phyloP scores from a whole-genome alignment of 139 green algal species.

The Chlorella sp. region DNA sequence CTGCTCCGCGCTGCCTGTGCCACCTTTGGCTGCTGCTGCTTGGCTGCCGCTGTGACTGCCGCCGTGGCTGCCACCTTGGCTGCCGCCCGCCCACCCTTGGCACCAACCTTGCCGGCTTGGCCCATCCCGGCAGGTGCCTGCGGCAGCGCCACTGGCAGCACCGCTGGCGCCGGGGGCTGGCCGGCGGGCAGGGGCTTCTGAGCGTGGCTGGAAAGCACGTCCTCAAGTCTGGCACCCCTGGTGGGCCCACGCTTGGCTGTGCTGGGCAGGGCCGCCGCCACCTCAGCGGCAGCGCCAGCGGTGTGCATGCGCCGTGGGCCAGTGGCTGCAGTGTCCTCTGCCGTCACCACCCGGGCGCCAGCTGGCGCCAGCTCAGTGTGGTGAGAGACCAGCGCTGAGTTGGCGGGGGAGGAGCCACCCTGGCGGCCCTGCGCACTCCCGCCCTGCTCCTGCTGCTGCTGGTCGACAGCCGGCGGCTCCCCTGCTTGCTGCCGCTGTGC shows the following conservation, averaged over 20 bases:
- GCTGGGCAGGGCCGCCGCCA: background rate
- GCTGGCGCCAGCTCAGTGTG: slow-evolving; percentile 21
- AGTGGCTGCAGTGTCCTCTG: slow-evolving; percentile 5
- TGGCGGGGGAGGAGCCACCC: background rate
- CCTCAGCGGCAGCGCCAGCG: background rate
- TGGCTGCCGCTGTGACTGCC: background rate
- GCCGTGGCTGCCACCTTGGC: background rate
- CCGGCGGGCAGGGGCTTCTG: background rate
- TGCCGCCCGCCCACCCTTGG: background rate
- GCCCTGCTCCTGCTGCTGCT: background rate
- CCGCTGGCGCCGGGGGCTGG: too few species aligned
- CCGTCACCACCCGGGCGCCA: background rate
- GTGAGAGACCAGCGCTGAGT: slow-evolving; percentile 5
- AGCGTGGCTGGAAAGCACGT: background rate
- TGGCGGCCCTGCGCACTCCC: background rate
- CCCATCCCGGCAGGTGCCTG: background rate
- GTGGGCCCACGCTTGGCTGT: background rate
- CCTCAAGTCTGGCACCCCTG: background rate
- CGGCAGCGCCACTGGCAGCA: background rate
- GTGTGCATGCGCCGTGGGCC: background rate
- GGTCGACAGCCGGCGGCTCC: background rate
- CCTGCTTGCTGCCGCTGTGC: background rate
- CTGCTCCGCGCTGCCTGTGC: background rate
- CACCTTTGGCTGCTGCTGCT: background rate
- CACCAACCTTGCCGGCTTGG: background rate